Conservation (phyloP, 2,329 filamentous ascomycete species). For the Calonectria fujianensis region DNA sequence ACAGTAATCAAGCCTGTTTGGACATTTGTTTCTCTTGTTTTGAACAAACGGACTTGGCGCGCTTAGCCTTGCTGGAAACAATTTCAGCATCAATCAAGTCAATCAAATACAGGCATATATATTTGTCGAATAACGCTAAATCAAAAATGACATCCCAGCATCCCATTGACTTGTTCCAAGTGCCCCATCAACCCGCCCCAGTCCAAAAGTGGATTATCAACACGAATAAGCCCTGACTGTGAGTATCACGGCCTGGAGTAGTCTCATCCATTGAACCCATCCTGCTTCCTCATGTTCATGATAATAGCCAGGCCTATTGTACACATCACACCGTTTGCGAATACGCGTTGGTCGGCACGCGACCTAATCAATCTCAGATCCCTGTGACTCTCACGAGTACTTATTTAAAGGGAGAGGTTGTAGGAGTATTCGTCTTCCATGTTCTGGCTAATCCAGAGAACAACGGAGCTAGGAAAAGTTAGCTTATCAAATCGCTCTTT, state of each 20-base stretch:
- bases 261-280: conserved; percentile 28
- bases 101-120: conserved; percentile 16
- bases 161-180: conserved; percentile 11
- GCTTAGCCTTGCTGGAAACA: too few species aligned
- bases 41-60: background rate
- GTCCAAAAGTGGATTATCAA: background rate
- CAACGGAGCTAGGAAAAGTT: conserved; percentile 70
- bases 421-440: conserved; percentile 84
- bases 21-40: background rate
- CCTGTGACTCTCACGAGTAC: conserved; percentile 3
- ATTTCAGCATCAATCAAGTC: background rate
- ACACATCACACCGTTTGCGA: conserved; percentile 40
- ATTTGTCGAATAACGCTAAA: conserved; percentile 40
- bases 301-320: conserved; percentile 43
- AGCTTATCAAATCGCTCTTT: conserved; percentile 33
- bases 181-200: conserved; percentile 5
- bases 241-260: conserved; percentile 7
- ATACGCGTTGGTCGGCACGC: conserved; percentile 30
- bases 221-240: conserved; percentile 14
- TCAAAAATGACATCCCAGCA: conserved; percentile 27
- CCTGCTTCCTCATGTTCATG: conserved; percentile 1
- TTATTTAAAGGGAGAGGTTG: conserved; percentile 75
- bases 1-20: background rate
- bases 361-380: conserved; percentile 29
- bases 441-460: conserved; percentile 82